Evolutionary conservation across 2,329 filamentous ascomycete genomes (phyloP).

Genomic region (Seiridium cupressi): DNA sequence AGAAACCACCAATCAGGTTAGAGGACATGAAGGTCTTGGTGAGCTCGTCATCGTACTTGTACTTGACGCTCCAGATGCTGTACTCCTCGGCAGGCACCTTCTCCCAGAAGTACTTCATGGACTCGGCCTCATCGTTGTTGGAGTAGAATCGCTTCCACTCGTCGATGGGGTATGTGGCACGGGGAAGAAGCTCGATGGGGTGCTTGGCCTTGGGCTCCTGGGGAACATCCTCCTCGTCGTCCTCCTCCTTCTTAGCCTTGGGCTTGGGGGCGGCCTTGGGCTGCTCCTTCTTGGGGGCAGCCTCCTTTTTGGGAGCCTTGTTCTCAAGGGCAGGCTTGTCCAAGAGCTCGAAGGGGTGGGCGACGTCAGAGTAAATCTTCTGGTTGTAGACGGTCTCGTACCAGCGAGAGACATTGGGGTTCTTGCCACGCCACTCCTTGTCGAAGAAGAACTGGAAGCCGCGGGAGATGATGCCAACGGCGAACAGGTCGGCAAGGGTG

Average conservation of each 20-base stretch:
- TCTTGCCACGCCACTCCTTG: constrained; percentile 78
- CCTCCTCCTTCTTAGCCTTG: constrained; percentile 35
- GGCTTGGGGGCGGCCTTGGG: constrained; percentile 46
- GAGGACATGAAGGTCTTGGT: constrained; percentile 98
- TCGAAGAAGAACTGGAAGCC: constrained; percentile 95
- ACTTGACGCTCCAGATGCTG: constrained; percentile 90
- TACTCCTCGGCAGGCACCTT: constrained; percentile 92
- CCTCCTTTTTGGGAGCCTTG: constrained; percentile 73
- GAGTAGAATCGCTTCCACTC: constrained; percentile 99
- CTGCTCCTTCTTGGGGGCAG: constrained; percentile 56
- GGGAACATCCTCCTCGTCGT: constrained; percentile 55
- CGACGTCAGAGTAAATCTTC: constrained; percentile 81
- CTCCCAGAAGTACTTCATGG: constrained; percentile 98
- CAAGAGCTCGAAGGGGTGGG: constrained; percentile 72
- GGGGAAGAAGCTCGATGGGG: constrained; percentile 81
- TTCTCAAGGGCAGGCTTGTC: constrained; percentile 76
- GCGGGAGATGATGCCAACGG: constrained; percentile 73
- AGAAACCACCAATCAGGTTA: constrained; percentile 98
- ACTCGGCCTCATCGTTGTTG: constrained; percentile 83
- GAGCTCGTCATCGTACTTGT: constrained; percentile 99
- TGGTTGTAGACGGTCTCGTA: constrained; percentile 93
- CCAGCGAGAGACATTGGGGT: constrained; percentile 91
- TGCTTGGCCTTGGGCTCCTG: constrained; percentile 91
- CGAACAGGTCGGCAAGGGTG: constrained; percentile 93
- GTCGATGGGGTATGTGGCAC: constrained; percentile 79